A percentile compares a stretch with the other conserved stretches of the same genome.
Conservation (phyloP, 192 early-diverging fungal species). For the Rhizophlyctis rosea region DNA sequence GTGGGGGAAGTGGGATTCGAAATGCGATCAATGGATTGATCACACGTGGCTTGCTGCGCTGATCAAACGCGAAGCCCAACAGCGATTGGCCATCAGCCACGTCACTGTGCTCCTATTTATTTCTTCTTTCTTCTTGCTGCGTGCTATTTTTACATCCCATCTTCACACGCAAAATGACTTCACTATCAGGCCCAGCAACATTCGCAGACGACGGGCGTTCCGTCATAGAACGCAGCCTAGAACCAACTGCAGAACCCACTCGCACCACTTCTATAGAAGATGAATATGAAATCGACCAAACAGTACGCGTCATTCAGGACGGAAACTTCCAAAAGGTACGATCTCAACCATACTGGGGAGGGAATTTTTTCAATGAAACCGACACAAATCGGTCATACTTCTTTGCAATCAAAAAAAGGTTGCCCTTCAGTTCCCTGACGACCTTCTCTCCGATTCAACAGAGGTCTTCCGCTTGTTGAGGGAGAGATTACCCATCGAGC, state of each 20-base stretch:
- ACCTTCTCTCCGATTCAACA: constrained; percentile 68
- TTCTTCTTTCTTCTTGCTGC: too few species aligned
- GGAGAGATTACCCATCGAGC: constrained; percentile 32
- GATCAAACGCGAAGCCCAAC: too few species aligned
- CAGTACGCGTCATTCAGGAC: constrained; percentile 3
- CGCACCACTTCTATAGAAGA: background rate
- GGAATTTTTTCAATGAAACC: background rate
- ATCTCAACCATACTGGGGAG: background rate
- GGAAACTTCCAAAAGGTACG: constrained; percentile 1
- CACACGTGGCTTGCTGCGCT: too few species aligned
- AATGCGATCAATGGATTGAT: too few species aligned
- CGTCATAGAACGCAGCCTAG: constrained; percentile 62
- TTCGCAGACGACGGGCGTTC: constrained; percentile 69
- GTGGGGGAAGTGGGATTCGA: too few species aligned
- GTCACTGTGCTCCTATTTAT: too few species aligned
- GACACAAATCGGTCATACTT: background rate
- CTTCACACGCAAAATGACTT: background rate
- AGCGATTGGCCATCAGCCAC: too few species aligned
- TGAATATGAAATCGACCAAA: constrained; percentile 25
- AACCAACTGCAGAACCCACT: background rate
- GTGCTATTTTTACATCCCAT: too few species aligned
- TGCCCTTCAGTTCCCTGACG: constrained; percentile 92
- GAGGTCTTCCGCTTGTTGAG: constrained; percentile 56
- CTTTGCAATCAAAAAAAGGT: constrained; percentile 15
- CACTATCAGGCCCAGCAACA: constrained; percentile 50